Evolutionary conservation across 129 eudicot genomes (phyloP), one percentile per base, ranked within the genome.

Genomic region (Scalesia atractyloides): DNA sequence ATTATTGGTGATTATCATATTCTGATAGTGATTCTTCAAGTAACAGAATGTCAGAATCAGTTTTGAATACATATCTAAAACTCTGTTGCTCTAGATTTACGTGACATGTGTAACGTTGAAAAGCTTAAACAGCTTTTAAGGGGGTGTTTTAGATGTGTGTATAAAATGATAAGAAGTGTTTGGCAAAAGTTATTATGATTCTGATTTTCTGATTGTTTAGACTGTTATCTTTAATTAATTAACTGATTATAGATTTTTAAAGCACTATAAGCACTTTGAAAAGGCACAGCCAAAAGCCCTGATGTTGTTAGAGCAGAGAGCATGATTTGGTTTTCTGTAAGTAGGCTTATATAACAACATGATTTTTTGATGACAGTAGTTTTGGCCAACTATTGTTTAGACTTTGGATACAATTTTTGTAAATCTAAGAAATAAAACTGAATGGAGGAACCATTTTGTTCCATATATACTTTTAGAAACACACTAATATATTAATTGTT

Each of bases 341-440:
- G 16, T 36, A 22, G 57, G 26, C 5, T 41, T 41, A 8, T 7
- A 57, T 14, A 20, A 43, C 48, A 11, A 47, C 48, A 24, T 8
- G 26, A 34, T 57, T n/a, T 72, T 17, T 71, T 58, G 37, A 58
- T 26, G 41, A 15, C 18, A 10, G 3, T 24, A 41, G 14, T 58
- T 64, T 63, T 64, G 71, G 71, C 54, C 50, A 50, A 64, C 53
- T 5, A 41, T 36, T 61, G 34, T 41, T 49, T 74, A 48, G 34
- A 64, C 20, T 41, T 49, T 74, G 34, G 34, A 51, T 51, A 63
- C 7, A 1, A 33, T 39, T 47, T 15, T 56, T 64, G 58, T 34
- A 46, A 33, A 34, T 73, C 6, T 33, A 12, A 47, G 64, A 36
- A 49, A 63, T 34, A 20, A 9, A 63, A 73, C 50, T 50, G 59